Base-by-base conservation (phyloP, 2,329 filamentous ascomycete genomes). In the Colletotrichum magnum region DNA sequence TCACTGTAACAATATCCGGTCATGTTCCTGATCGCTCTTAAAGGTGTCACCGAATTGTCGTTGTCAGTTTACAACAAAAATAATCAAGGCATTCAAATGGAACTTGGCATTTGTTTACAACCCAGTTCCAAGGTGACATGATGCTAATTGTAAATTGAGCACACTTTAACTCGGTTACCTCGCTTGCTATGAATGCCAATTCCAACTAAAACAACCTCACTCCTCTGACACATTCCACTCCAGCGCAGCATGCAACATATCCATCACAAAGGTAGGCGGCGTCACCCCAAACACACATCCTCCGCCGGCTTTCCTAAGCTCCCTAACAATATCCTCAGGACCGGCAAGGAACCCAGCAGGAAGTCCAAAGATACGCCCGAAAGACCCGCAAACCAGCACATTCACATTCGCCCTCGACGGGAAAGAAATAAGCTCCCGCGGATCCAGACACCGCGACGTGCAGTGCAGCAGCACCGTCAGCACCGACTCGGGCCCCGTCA, bases 281-380 rank as follows among this genome's bases (percentile, higher is more conserved):
- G 69, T 64, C 2, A 69, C 64, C 4, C 59, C 68, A 53, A 71
- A 68, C 63, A 68, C 58, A 50, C 68, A 68, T 1, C 57, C 69
- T 2, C 69, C 53, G 12, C 69, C 70, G 5, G 69, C 70, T 7
- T 67, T 69, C 36, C 71, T 52, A 10, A 71, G 57, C 52, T 72
- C 71, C 12, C 53, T 52, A 12, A 72, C 45, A 10, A 71, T 28
- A 10, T 56, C 58, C 15, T 61, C 63, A 4, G 66, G 21, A 0
- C 69, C 71, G 5, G 66, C 62, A 4, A 70, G 53, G 16, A 70
- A 72, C 6, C 65, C 71, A 1, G 66, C 57, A 0, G 65, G 51
- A 4, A 70, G 32, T 2, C 66, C 69, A 28, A 69, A 64, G 9
- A 65, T 61, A 6, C 45, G 52, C 13, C 50, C 56, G 4, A 70